Percentiles rank a stretch among this genome's conserved stretches.
Evolutionary conservation across 495 filamentous ascomycete genomes (phyloP).

Genomic region (Penicillium roqueforti): DNA sequence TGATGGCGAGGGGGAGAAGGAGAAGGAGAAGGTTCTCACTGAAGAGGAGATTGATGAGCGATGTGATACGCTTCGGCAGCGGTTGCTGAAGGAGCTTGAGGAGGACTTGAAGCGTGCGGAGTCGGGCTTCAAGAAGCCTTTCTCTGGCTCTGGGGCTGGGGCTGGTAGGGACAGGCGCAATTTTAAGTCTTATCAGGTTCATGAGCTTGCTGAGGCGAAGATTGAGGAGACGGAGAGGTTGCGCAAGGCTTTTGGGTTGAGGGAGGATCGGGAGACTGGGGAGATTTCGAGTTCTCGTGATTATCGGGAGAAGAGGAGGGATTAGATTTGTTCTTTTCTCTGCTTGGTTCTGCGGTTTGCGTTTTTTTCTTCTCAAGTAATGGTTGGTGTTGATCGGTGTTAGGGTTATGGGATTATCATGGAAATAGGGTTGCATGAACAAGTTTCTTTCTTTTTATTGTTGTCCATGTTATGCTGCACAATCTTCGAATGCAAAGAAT

Average conservation of each 20-base stretch:
- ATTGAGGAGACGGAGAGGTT: constrained; percentile 91
- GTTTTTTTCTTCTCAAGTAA: not conserved
- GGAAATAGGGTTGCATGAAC: constrained; percentile 1
- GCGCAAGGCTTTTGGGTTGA: constrained; percentile 82
- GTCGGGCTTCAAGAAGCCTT: not conserved
- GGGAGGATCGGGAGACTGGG: constrained; percentile 82
- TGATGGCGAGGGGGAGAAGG: constrained; percentile 61
- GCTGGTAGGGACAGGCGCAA: constrained; percentile 39
- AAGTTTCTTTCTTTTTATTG: not conserved
- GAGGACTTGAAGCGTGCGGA: constrained; percentile 14
- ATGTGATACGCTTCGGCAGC: constrained; percentile 29
- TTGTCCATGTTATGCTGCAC: not conserved
- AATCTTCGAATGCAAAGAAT: constrained; percentile 11
- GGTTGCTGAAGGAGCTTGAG: constrained; percentile 35
- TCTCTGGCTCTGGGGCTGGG: not conserved
- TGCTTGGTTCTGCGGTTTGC: not conserved
- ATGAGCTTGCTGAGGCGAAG: constrained; percentile 94
- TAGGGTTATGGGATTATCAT: not conserved
- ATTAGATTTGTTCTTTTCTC: constrained; percentile 7
- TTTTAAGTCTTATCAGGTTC: constrained; percentile 88
- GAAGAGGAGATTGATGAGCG: constrained; percentile 56
- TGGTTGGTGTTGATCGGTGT: constrained; percentile 12
- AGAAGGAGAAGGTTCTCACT: constrained; percentile 64
- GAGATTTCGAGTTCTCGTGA: constrained; percentile 56
- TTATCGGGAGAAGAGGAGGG: constrained; percentile 31